A percentile compares a stretch with the other conserved stretches of the same genome.
phyloP scores from a whole-genome alignment of 2,329 filamentous ascomycete species.

The Colletotrichum somersetense region DNA sequence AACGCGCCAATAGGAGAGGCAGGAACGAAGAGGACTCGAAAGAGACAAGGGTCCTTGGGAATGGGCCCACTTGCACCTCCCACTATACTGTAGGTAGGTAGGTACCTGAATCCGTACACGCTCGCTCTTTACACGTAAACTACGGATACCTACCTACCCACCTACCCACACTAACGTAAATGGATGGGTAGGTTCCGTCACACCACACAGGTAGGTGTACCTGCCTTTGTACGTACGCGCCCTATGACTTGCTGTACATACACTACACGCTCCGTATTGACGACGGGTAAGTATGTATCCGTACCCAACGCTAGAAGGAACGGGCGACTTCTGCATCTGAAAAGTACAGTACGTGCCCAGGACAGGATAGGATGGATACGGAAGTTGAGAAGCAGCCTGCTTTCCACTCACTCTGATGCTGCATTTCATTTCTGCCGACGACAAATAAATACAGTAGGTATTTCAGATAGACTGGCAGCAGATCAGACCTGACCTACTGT shows the following conservation, averaged over 20 bases:
- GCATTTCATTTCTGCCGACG: background rate
- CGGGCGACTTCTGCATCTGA: conserved; percentile 1
- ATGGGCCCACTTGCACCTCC: conserved; percentile 2
- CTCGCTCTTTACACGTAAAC: too few species aligned
- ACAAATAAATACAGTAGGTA: background rate
- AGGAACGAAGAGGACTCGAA: conserved; percentile 5
- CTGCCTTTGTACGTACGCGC: background rate
- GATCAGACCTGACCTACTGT: background rate
- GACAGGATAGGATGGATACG: too few species aligned
- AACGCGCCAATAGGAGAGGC: conserved; percentile 24
- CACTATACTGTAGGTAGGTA: too few species aligned
- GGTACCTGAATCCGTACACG: too few species aligned
- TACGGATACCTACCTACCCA: too few species aligned
- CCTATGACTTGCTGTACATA: background rate
- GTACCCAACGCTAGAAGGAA: conserved; percentile 7
- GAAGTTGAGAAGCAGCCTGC: background rate
- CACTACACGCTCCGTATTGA: background rate
- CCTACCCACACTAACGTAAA: too few species aligned
- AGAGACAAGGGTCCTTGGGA: conserved; percentile 19
- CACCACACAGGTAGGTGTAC: background rate
- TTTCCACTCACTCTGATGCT: background rate
- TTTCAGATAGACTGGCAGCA: background rate
- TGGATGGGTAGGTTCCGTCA: background rate
- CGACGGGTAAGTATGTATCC: background rate
- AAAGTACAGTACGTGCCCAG: background rate